phyloP scores from a whole-genome alignment of 331 rosid genomes.

The Quercus lobata region DNA sequence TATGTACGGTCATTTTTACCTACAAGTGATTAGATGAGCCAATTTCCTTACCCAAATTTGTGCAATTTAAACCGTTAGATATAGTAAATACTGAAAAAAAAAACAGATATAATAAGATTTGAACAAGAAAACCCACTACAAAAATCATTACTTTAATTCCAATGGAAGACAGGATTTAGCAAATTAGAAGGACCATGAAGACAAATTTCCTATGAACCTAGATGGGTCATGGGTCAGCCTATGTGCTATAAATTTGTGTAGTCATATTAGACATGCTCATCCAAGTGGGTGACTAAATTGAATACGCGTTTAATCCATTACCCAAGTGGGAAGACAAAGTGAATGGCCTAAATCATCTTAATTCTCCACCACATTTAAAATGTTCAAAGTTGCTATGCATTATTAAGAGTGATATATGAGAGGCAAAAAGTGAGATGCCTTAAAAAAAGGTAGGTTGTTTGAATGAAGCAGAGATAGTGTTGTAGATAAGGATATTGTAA shows the following conservation, averaged over 20 bases:
- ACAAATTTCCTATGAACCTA: too few species aligned
- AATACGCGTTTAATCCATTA: not conserved
- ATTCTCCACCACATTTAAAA: not conserved
- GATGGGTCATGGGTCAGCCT: not conserved
- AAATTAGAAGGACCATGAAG: too few species aligned
- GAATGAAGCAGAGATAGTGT: conserved; percentile 42
- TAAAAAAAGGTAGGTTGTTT: conserved; percentile 20
- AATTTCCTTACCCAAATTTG: not conserved
- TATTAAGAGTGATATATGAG: not conserved
- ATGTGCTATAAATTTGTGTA: not conserved
- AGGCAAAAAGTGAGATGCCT: conserved; percentile 2
- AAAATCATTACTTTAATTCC: too few species aligned
- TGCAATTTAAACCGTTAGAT: not conserved
- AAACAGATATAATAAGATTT: too few species aligned
- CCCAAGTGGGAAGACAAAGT: not conserved
- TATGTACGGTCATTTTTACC: too few species aligned
- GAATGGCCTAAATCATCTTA: not conserved
- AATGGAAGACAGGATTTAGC: too few species aligned
- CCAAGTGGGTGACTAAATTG: not conserved
- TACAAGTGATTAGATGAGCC: not conserved
- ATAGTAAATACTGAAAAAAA: too few species aligned
- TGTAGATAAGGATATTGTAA: conserved; percentile 46
- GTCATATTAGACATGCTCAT: not conserved
- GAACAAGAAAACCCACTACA: too few species aligned
- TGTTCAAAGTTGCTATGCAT: not conserved